Evolutionary conservation across 108 stramenopile genomes (phyloP).

Genomic region (Skeletonema potamos): DNA sequence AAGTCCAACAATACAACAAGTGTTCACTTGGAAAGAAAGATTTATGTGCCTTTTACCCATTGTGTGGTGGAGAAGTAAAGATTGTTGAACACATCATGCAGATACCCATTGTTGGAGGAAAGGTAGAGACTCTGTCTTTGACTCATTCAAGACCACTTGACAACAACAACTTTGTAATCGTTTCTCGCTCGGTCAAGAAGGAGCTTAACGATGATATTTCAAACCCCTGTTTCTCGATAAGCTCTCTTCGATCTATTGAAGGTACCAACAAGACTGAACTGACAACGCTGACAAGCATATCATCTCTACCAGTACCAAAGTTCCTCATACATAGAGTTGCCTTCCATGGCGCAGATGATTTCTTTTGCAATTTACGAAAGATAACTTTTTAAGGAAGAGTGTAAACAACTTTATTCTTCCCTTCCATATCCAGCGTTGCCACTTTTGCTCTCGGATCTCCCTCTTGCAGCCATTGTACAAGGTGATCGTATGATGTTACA

Average conservation of each 20-base stretch:
- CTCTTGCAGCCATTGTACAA: conserved; percentile 37
- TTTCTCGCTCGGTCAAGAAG: conserved; percentile 30
- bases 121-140: conserved; percentile 12
- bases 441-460: conserved; percentile 25
- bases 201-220: conserved; percentile 2
- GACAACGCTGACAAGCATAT: conserved; percentile 23
- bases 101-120: conserved; percentile 33
- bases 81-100: conserved; percentile 34
- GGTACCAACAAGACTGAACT: conserved; percentile 14
- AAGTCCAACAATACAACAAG: conserved; percentile 34
- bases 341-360: conserved; percentile 6
- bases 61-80: conserved; percentile 17
- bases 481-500: conserved; percentile 39
- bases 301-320: conserved; percentile 21
- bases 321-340: conserved; percentile 30
- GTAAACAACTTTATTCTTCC: conserved; percentile 49
- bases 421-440: conserved; percentile 41
- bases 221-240: conserved; percentile 29
- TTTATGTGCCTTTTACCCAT: conserved; percentile 1
- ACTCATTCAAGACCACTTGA: conserved; percentile 24
- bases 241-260: conserved; percentile 17
- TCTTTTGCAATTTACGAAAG: conserved; percentile 9
- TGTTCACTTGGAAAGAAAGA: conserved; percentile 31
- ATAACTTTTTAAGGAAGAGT: conserved; percentile 20
- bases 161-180: conserved; percentile 10